Evolutionary conservation across 2,329 filamentous ascomycete genomes (phyloP).

Genomic region (Curvularia lunata): DNA sequence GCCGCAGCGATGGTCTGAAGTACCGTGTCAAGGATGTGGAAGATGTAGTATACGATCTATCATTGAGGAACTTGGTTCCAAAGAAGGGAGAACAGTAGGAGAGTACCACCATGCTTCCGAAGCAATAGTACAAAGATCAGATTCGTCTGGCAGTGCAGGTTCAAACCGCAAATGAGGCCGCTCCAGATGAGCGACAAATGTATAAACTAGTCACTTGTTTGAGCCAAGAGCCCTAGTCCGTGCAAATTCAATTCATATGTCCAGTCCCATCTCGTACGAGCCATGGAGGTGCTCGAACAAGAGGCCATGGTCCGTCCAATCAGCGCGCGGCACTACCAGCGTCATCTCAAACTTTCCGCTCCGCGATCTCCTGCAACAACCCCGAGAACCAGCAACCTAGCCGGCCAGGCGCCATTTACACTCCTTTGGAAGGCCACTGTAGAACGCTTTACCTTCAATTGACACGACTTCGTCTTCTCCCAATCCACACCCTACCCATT

Average conservation of each 20-base stretch:
- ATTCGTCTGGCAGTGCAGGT: neutral
- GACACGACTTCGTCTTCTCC: neutral
- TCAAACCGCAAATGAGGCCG: neutral
- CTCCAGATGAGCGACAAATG: neutral
- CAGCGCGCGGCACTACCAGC: conserved; percentile 26
- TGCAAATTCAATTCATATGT: neutral
- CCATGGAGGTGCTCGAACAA: conserved; percentile 11
- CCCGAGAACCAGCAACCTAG: conserved; percentile 10
- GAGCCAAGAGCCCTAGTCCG: neutral
- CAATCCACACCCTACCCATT: neutral
- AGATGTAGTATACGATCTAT: conserved; percentile 96
- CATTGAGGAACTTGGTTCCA: conserved; percentile 76
- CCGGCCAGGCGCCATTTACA: conserved; percentile 31
- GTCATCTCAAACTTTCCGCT: conserved; percentile 22
- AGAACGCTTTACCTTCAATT: neutral
- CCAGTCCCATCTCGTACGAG: neutral
- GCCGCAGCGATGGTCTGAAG: conserved; percentile 91
- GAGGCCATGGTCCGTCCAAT: conserved; percentile 4
- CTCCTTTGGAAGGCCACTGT: conserved; percentile 18
- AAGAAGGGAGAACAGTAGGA: conserved; percentile 31
- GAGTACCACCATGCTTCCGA: neutral
- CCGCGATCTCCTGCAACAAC: conserved; percentile 24
- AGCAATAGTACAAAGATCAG: neutral
- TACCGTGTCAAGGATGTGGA: conserved; percentile 98
- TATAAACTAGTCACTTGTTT: neutral